Base-by-base conservation (phyloP, 2,329 filamentous ascomycete species). In the Curvularia verruculosa region DNA sequence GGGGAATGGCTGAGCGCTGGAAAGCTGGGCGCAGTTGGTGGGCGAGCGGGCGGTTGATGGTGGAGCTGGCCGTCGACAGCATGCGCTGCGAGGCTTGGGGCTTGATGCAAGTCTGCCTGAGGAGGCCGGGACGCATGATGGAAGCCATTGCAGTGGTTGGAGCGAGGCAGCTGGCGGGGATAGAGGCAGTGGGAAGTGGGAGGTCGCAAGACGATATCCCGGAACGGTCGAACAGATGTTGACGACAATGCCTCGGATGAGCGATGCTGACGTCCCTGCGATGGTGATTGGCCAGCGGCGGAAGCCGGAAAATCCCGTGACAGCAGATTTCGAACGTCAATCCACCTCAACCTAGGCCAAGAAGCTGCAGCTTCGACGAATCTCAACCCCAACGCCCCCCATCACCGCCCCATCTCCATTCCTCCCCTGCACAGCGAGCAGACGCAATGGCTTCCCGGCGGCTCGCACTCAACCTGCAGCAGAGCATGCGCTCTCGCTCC, bases 391-490 rank as follows among this genome's bases (percentile, higher is more conserved):
- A 63, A 49, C 29, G 29, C 64, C 59, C 64, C 59, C 69, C 66
- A 71, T 66, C 69, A 57, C 63, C 59, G 55, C 61, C 60, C 61
- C 62, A 60, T 56, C 67, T 67, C 67, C 64, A 63, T 60, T 65
- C 60, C 58, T 58, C 64, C 57, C 63, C 56, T 56, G 52, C 54
- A 68, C 58, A 55, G 65, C 68, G 65, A 73, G 66, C 69, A 64
- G 60, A 67, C 66, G 75, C 79, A 79, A 97, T 98, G 94, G 94
- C 94, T 84, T 96, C 94, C 82, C 88, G 93, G 87, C 91, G 92
- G 89, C 88, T 98, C 84, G 93, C 93, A 85, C 87, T 96, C 82
- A 96, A 93, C 85, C 87, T 98, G 77, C 87, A 92, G 81, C 89
- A 91, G 83, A 90, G 90, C 82, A 85, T 96, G 82, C 91, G 92